phyloP scores from a whole-genome alignment of 2,329 filamentous ascomycete genomes.

The Pochonia chlamydosporia region DNA sequence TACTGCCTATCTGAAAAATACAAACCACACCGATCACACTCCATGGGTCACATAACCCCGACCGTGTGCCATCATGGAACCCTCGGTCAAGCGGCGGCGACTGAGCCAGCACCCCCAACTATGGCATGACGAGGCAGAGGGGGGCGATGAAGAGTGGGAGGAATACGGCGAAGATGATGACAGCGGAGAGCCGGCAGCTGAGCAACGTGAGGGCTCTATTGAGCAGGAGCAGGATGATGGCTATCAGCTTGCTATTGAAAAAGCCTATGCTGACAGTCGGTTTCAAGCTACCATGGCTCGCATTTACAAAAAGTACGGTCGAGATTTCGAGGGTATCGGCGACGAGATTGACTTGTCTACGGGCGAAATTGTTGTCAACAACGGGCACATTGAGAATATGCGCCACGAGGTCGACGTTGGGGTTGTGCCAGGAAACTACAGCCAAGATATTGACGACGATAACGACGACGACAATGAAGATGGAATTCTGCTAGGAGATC shows the following conservation, averaged over 20 bases:
- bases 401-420: slow-evolving; percentile 50
- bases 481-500: slow-evolving; percentile 26
- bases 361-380: slow-evolving; percentile 79
- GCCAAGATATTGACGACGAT: slow-evolving; percentile 16
- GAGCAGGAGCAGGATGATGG: slow-evolving; percentile 45
- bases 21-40: neutral
- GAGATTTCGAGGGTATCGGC: slow-evolving; percentile 74
- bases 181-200: slow-evolving; percentile 42
- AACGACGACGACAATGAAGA: slow-evolving; percentile 31
- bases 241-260: slow-evolving; percentile 53
- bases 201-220: slow-evolving; percentile 40
- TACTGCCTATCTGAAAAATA: too few species aligned
- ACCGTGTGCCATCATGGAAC: slow-evolving; percentile 42
- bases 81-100: slow-evolving; percentile 54
- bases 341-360: slow-evolving; percentile 86
- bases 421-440: slow-evolving; percentile 5
- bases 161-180: slow-evolving; percentile 30
- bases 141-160: slow-evolving; percentile 6
- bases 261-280: slow-evolving; percentile 61
- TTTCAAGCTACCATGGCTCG: slow-evolving; percentile 80
- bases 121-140: slow-evolving; percentile 4
- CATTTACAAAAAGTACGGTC: slow-evolving; percentile 84
- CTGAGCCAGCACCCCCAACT: slow-evolving; percentile 36
- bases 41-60: slow-evolving; percentile 6
- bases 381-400: slow-evolving; percentile 69